phyloP scores from a whole-genome alignment of 1,284 basidiomycete genomes.

The Ustilago loliicola region DNA sequence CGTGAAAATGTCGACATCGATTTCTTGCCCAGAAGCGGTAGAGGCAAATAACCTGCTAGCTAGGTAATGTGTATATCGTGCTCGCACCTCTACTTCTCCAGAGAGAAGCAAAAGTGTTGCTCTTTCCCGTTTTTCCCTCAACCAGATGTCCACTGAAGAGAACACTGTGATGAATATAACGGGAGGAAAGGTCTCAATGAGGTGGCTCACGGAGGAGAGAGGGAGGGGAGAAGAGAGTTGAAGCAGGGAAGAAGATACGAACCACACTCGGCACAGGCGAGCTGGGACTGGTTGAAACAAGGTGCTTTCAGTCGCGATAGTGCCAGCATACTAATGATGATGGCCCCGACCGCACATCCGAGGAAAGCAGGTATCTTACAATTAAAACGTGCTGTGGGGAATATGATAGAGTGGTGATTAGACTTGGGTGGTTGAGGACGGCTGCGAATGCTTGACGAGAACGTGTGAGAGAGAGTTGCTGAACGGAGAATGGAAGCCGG shows the following conservation, averaged over 20 bases:
- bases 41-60: conserved; percentile 43
- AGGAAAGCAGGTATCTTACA: conserved; percentile 41
- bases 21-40: conserved; percentile 56
- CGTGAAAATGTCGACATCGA: conserved; percentile 30
- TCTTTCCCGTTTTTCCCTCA: conserved; percentile 63
- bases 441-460: conserved; percentile 35
- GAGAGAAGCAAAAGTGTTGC: conserved; percentile 1
- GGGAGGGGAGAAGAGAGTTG: background rate
- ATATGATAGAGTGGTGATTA: conserved; percentile 23
- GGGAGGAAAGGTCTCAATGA: conserved; percentile 35
- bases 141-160: conserved; percentile 54
- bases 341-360: background rate
- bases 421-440: background rate
- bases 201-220: conserved; percentile 1
- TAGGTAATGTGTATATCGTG: conserved; percentile 57
- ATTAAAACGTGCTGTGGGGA: conserved; percentile 13
- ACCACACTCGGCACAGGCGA: conserved; percentile 38
- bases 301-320: background rate
- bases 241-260: background rate
- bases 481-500: background rate
- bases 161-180: conserved; percentile 61
- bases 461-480: background rate
- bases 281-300: background rate
- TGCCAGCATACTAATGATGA: background rate
- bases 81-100: background rate